A percentile compares a stretch with the other conserved stretches of the same genome.
Conservation (phyloP, 1,284 basidiomycete species). For the Cronartium quercuum region DNA sequence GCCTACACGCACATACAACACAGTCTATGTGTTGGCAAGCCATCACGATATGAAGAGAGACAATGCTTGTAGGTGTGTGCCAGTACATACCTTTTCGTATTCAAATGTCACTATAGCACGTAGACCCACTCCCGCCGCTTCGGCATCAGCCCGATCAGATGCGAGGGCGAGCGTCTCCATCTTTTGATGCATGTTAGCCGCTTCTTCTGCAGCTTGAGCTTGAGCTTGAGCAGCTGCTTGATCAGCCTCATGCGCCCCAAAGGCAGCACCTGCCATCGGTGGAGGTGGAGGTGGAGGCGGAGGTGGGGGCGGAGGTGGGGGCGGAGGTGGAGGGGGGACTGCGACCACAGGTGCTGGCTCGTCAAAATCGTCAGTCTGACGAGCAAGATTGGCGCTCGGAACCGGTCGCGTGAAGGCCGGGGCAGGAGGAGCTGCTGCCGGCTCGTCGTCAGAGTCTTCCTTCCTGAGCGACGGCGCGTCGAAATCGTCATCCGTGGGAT, state of each 20-base stretch:
- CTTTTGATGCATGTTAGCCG: conserved; percentile 27
- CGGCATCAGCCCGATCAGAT: conserved; percentile 14
- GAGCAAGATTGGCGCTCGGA: too few species aligned
- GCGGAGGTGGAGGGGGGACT: not conserved
- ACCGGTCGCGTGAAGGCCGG: conserved; percentile 33
- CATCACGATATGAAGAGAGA: not conserved
- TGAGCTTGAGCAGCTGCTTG: conserved; percentile 25
- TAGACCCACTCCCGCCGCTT: conserved; percentile 41
- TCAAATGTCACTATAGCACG: conserved; percentile 61
- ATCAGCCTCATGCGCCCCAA: conserved; percentile 33
- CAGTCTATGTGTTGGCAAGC: not conserved
- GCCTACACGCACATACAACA: conserved; percentile 10
- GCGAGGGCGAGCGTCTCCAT: conserved; percentile 39
- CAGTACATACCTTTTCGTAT: conserved; percentile 57
- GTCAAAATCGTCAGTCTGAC: not conserved
- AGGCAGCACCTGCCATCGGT: conserved; percentile 20
- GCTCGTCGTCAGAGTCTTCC: conserved; percentile 39
- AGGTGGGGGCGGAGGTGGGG: not conserved
- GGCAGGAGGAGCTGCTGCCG: conserved; percentile 46
- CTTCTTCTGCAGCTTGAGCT: conserved; percentile 34
- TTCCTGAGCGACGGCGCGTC: conserved; percentile 42
- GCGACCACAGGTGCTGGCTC: not conserved
- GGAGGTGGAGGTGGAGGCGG: not conserved
- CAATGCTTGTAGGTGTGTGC: not conserved
- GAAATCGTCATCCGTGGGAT: conserved; percentile 50